Percentiles rank a stretch among this genome's conserved stretches.
phyloP scores from a whole-genome alignment of 176 grass and related monocot genomes.

The Pontederia crassipes region DNA sequence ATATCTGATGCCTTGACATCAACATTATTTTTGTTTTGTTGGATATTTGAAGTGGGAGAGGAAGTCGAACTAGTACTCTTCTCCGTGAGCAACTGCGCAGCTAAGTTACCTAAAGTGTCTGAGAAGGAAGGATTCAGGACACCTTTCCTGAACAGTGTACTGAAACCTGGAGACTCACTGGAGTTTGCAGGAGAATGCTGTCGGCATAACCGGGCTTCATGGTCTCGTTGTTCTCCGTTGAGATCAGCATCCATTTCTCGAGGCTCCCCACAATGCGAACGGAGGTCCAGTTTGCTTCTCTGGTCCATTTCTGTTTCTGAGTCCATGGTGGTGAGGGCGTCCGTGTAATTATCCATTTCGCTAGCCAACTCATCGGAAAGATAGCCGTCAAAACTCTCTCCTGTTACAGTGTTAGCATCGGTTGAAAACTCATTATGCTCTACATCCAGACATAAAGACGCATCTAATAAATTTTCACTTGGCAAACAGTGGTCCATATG shows the following conservation, averaged over 20 bases:
- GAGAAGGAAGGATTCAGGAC: conserved; percentile 3
- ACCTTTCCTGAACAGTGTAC: conserved; percentile 9
- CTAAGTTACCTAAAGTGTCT: conserved; percentile 8
- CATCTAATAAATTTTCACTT: conserved; percentile 35
- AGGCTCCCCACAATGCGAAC: conserved; percentile 5
- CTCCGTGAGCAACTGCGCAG: conserved; percentile 15
- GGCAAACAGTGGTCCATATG: conserved; percentile 6
- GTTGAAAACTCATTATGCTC: conserved; percentile 16
- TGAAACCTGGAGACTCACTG: conserved; percentile 4
- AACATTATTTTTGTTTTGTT: not conserved
- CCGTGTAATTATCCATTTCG: conserved; percentile 43
- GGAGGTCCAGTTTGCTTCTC: conserved; percentile 11
- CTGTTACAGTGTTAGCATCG: conserved; percentile 17
- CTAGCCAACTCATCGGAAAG: conserved; percentile 46
- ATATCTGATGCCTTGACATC: conserved; percentile 8
- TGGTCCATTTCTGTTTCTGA: conserved; percentile 62
- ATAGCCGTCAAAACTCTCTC: conserved; percentile 51
- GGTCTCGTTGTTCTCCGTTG: not conserved
- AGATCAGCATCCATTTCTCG: conserved; percentile 25
- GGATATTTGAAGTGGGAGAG: not conserved
- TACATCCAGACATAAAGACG: conserved; percentile 22
- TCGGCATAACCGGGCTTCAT: not conserved
- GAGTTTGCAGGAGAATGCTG: conserved; percentile 3
- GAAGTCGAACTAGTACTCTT: not conserved
- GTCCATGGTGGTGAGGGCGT: conserved; percentile 59